Base-by-base conservation (phyloP, 257 asterid genomes). In the Anisodus acutangulus region DNA sequence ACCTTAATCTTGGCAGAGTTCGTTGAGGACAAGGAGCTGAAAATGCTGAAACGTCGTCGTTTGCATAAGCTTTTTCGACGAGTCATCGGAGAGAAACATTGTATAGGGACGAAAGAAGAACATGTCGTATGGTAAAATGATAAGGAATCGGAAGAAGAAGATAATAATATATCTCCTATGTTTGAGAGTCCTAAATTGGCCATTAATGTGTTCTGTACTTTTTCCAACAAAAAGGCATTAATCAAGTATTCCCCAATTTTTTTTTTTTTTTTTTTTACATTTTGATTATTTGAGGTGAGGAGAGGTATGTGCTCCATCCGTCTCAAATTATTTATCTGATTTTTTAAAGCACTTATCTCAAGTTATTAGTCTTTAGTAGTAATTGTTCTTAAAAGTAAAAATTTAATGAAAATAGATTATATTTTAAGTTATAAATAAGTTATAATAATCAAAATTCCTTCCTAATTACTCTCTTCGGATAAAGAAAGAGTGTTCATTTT, bases 1-100 rank as follows among this genome's bases (percentile, higher is more conserved):
- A 96, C 98, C 93, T 96, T 94, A 92, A 96, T 96, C 89, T 88
- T 96, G 13, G 99, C 99, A 76, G 97, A 88, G 54, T 94, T 97
- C 92, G 87, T 88, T 0, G 92, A 90, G 8, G 88, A 13, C 45
- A 88, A 94, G 3, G 97, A 89, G 89, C 93, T 85, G 88, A 83
- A 88, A 80, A 90, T 90, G 81, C 87, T 88, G 72, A 76, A 83
- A 11, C 92, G 91, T 4, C 43, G 96, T 13, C 89, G 90, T 82
- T 83, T 89, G 80, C 87, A 82, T 41, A 83, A 22, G 64, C 84
- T 82, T 81, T 85, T 92, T 68, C 90, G 88, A 86, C 91, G 92
- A 85, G 54, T 47, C 81, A 81, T 37, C 9, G 89, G 87, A 55
- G 89, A 78, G 57, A 92, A 41, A 88, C 92, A 89, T 87, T 87